phyloP scores from a whole-genome alignment of 1,284 basidiomycete species.

The Binderoboletus segoi region DNA sequence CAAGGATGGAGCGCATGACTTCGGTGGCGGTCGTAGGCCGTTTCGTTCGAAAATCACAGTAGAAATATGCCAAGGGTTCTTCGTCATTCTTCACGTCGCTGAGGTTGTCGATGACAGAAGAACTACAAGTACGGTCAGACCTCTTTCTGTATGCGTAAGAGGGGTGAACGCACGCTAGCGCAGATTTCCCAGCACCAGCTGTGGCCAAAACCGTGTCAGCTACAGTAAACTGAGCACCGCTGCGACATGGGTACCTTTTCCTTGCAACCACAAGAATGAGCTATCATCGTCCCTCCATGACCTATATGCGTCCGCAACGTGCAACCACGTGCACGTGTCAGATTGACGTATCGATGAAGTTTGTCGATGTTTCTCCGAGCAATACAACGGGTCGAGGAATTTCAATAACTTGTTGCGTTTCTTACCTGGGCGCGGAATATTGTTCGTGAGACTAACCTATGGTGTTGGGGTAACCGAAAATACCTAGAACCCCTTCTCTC shows the following conservation, averaged over 20 bases:
- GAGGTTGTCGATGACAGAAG: conserved; percentile 12
- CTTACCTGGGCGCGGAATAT: background rate
- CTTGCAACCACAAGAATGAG: background rate
- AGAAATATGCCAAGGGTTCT: conserved; percentile 14
- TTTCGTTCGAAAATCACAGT: conserved; percentile 18
- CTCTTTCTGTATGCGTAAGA: background rate
- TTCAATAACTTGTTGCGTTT: background rate
- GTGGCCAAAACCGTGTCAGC: background rate
- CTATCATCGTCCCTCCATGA: background rate
- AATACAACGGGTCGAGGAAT: background rate
- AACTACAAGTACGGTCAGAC: background rate
- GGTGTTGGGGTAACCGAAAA: background rate
- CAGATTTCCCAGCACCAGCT: conserved; percentile 3
- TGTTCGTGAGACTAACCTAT: background rate
- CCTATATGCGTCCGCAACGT: background rate
- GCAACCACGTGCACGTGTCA: background rate
- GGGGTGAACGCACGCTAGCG: background rate
- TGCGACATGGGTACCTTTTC: background rate
- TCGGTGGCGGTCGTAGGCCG: conserved; percentile 8
- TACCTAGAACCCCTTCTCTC: background rate
- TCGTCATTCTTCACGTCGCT: background rate
- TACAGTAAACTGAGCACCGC: background rate
- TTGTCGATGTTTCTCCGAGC: background rate
- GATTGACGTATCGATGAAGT: background rate
- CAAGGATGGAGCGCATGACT: conserved; percentile 4